Conservation (phyloP, 257 asterid genomes). For the Rubia yunnanensis region DNA sequence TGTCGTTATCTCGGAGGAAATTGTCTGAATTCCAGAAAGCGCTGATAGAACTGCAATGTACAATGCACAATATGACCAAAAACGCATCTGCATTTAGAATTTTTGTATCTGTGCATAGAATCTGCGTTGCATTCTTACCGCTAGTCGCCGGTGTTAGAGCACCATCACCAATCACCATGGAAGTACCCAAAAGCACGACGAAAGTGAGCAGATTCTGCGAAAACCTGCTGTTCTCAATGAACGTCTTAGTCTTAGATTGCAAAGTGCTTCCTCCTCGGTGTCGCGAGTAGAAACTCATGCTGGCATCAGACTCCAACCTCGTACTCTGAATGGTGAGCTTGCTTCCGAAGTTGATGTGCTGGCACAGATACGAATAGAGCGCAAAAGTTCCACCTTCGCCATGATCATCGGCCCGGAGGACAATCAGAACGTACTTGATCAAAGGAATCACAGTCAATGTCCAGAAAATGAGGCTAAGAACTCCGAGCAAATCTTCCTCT, state of each 20-base stretch:
- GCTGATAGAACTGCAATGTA: constrained; percentile 22
- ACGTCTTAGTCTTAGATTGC: constrained; percentile 10
- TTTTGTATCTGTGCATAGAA: too few relatives aligned
- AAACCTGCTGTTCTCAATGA: constrained; percentile 14
- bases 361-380: constrained; percentile 11
- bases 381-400: constrained; percentile 34
- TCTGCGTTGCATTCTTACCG: constrained; percentile 48
- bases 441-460: constrained; percentile 25
- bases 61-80: too few relatives aligned
- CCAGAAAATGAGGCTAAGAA: constrained; percentile 24
- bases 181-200: constrained; percentile 54
- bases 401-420: constrained; percentile 27
- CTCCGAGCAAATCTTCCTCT: constrained; percentile 25
- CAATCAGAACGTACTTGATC: constrained; percentile 26
- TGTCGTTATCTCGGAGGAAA: constrained; percentile 14
- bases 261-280: constrained; percentile 11
- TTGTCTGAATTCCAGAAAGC: constrained; percentile 16
- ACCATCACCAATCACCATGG: constrained; percentile 86
- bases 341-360: constrained; percentile 16
- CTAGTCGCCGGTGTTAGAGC: constrained; percentile 76
- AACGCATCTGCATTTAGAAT: too few relatives aligned
- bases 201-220: constrained; percentile 15
- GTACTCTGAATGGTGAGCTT: constrained; percentile 9
- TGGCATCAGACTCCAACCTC: constrained; percentile 17
- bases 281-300: constrained; percentile 14